These are phyloP conservation scores for Alternaria arbusti DNA, from an alignment of 2,329 filamentous ascomycete species.

Conservation along the genomic window DNA sequence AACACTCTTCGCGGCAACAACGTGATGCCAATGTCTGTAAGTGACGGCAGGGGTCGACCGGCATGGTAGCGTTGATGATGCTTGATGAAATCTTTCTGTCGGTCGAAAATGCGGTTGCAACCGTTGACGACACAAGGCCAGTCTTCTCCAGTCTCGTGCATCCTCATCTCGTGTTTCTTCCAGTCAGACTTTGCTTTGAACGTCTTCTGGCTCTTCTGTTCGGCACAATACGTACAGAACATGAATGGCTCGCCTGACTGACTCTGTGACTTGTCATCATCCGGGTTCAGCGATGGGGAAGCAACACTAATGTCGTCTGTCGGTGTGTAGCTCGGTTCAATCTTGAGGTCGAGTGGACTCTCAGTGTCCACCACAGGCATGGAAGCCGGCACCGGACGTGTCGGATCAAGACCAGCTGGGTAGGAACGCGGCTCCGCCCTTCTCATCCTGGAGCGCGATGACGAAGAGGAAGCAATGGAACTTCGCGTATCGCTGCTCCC, in stretches of 20 bases:
- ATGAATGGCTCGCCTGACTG: conserved; percentile 43
- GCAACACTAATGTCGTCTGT: conserved; percentile 42
- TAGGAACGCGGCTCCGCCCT: conserved; percentile 45
- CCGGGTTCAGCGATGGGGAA: conserved; percentile 28
- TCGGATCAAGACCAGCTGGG: conserved; percentile 41
- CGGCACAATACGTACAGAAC: conserved; percentile 49
- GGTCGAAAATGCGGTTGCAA: conserved; percentile 45
- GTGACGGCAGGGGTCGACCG: conserved; percentile 41
- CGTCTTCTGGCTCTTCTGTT: conserved; percentile 42
- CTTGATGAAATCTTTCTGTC: conserved; percentile 47
- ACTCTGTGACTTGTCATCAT: conserved; percentile 29
- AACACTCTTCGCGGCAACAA: conserved; percentile 43
- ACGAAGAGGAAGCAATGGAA: conserved; percentile 39
- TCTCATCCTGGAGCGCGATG: conserved; percentile 38
- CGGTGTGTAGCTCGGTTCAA: conserved; percentile 38
- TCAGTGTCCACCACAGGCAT: conserved; percentile 40
- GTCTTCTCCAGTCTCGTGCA: conserved; percentile 49
- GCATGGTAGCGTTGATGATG: conserved; percentile 48
- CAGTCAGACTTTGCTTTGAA: conserved; percentile 50
- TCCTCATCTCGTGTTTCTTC: conserved; percentile 49
- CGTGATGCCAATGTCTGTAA: conserved; percentile 45
- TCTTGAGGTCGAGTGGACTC: conserved; percentile 40
- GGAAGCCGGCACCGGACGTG: conserved; percentile 39
- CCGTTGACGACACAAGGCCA: conserved; percentile 46
- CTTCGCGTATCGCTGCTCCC: conserved; percentile 36